Conservation (phyloP, 192 early-diverging fungal species). For the Coemansia sp. region DNA sequence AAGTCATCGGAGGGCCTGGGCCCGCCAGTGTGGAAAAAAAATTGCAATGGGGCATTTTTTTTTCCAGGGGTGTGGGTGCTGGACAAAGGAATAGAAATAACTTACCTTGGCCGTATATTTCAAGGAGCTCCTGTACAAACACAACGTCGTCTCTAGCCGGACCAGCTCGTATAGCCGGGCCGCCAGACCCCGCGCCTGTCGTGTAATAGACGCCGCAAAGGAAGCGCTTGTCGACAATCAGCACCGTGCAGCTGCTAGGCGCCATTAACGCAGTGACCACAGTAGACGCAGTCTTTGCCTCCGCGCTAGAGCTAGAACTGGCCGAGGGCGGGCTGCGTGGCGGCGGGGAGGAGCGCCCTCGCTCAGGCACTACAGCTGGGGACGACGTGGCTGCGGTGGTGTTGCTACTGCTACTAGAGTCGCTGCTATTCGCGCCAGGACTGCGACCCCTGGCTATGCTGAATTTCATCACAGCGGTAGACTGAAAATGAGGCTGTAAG, state of each 20-base stretch:
- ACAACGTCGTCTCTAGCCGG: slow-evolving; percentile 52
- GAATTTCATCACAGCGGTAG: slow-evolving; percentile 15
- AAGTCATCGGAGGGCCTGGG: neutral
- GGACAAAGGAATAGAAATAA: neutral
- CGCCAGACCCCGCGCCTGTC: slow-evolving; percentile 13
- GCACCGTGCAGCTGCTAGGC: slow-evolving; percentile 49
- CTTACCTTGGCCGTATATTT: slow-evolving; percentile 55
- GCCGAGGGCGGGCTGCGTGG: neutral
- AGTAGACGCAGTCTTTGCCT: slow-evolving; percentile 18
- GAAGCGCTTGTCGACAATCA: slow-evolving; percentile 53
- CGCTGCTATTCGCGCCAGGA: slow-evolving; percentile 10
- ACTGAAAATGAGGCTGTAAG: neutral
- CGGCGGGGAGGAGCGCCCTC: neutral
- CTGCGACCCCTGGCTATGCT: slow-evolving; percentile 7
- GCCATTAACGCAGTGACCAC: slow-evolving; percentile 34
- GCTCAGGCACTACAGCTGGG: neutral
- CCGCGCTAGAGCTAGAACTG: neutral
- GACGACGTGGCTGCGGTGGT: slow-evolving; percentile 11
- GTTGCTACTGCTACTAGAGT: slow-evolving; percentile 20
- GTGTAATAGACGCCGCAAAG: slow-evolving; percentile 49
- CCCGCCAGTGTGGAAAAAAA: slow-evolving; percentile 1
- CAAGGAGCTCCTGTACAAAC: slow-evolving; percentile 55
- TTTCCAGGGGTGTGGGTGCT: neutral
- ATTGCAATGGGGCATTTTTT: neutral
- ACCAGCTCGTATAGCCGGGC: slow-evolving; percentile 38